Evolutionary conservation across 23 red algal genomes (phyloP).

Genomic region (Gracilaria caudata): DNA sequence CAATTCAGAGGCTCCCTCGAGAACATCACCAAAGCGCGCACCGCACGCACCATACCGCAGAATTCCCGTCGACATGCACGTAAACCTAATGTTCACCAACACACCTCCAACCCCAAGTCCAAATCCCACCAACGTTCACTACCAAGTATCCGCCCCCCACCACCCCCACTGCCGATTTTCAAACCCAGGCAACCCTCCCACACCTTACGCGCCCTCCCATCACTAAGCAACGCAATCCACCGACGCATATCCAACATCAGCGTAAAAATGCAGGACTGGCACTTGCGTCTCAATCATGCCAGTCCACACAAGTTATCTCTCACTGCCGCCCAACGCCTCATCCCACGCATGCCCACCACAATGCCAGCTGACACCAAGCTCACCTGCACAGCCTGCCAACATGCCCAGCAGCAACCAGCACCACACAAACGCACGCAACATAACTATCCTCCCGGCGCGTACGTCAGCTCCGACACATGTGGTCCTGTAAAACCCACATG

Average conservation of each 20-base stretch:
- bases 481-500: not conserved
- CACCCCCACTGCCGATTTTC: too few species aligned
- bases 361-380: not conserved
- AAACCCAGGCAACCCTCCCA: not conserved
- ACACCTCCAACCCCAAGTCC: too few species aligned
- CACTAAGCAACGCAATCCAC: not conserved
- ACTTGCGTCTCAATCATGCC: not conserved
- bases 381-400: not conserved
- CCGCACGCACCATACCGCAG: not conserved
- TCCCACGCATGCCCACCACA: not conserved
- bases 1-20: not conserved
- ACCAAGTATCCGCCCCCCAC: too few species aligned
- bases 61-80: too few species aligned
- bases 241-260: not conserved
- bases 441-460: not conserved
- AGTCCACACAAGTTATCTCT: not conserved
- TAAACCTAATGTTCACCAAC: too few species aligned
- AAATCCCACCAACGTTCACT: too few species aligned
- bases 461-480: slow-evolving; percentile 28
- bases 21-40: not conserved
- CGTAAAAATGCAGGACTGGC: not conserved
- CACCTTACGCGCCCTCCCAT: not conserved
- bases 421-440: not conserved
- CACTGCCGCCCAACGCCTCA: not conserved
- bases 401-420: not conserved